phyloP scores from a whole-genome alignment of 352 stramenopile species.

The Blastocystis sp. region DNA sequence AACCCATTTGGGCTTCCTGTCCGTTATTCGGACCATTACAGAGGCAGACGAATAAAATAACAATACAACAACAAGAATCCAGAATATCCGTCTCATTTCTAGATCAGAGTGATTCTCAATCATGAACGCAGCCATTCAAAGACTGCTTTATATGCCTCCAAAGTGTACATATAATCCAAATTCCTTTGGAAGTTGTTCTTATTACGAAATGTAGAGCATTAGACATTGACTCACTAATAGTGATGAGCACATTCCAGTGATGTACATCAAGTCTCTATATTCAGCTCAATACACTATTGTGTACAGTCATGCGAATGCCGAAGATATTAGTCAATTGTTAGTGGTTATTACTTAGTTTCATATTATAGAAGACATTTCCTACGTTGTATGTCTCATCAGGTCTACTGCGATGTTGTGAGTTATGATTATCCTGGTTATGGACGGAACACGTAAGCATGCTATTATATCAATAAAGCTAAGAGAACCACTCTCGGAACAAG shows the following conservation, averaged over 20 bases:
- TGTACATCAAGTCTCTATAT: background rate
- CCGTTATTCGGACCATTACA: conserved; percentile 45
- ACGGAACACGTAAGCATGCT: background rate
- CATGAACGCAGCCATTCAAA: conserved; percentile 40
- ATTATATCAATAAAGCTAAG: background rate
- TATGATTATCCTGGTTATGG: conserved; percentile 58
- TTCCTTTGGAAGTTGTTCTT: background rate
- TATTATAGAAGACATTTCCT: conserved; percentile 10
- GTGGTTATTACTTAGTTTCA: background rate
- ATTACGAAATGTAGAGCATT: conserved; percentile 24
- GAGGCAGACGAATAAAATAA: background rate
- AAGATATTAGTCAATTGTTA: conserved; percentile 52
- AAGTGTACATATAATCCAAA: conserved; percentile 21
- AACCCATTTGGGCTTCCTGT: conserved; percentile 49
- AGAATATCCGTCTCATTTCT: background rate
- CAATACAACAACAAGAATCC: background rate
- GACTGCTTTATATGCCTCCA: conserved; percentile 38
- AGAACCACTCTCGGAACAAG: background rate
- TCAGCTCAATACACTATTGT: background rate
- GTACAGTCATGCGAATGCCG: conserved; percentile 54
- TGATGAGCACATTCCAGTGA: conserved; percentile 30
- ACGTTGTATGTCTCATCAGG: background rate
- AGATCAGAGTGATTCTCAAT: background rate
- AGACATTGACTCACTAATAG: background rate
- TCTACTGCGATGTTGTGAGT: conserved; percentile 5